These are phyloP conservation scores for Echium plantagineum DNA, from an alignment of 257 asterid species.

Conservation along the genomic window DNA sequence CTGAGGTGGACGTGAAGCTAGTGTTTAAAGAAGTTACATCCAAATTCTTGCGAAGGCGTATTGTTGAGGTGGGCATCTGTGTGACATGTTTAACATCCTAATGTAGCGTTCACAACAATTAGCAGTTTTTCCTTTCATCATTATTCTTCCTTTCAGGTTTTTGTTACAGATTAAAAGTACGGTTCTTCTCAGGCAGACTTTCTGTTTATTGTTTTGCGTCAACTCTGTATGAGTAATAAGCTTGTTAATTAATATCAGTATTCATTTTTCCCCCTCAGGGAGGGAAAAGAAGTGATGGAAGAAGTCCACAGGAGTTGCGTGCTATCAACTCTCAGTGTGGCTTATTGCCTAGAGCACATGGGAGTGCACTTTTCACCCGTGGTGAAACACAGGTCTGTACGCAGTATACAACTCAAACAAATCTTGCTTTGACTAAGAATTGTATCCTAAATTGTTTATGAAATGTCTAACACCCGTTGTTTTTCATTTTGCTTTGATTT, in stretches of 20 bases:
- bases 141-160: background rate
- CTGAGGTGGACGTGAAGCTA: slow-evolving; percentile 92
- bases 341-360: slow-evolving; percentile 94
- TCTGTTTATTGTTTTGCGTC: background rate
- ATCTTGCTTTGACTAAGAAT: no score
- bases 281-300: slow-evolving; percentile 92
- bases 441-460: background rate
- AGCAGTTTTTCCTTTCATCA: background rate
- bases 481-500: slow-evolving; percentile 6
- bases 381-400: slow-evolving; percentile 90
- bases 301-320: slow-evolving; percentile 69
- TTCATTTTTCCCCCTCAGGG: slow-evolving; percentile 29
- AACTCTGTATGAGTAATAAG: background rate
- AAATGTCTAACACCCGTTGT: background rate
- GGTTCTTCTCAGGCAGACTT: no score
- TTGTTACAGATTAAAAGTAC: background rate
- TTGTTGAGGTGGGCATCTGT: slow-evolving; percentile 62
- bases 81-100: background rate
- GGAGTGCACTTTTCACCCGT: slow-evolving; percentile 96
- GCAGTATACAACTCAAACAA: slow-evolving; percentile 2
- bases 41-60: slow-evolving; percentile 70
- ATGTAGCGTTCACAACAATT: background rate
- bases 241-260: background rate
- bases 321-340: slow-evolving; percentile 71
- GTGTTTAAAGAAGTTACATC: slow-evolving; percentile 87